phyloP scores from a whole-genome alignment of 345 rosid genomes.

The Euclidium syriacum region DNA sequence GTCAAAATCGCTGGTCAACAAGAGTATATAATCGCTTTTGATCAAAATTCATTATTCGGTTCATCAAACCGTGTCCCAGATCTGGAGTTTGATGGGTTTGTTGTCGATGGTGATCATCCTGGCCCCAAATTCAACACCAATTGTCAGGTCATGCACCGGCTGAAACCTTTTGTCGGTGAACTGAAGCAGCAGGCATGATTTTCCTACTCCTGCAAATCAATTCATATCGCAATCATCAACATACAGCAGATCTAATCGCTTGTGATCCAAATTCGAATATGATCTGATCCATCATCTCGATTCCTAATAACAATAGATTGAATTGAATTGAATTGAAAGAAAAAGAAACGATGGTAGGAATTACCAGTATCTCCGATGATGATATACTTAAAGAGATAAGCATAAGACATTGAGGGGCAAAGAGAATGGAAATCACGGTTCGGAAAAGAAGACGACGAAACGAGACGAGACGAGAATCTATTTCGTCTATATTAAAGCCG shows the following conservation, averaged over 20 bases:
- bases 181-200: slow-evolving; percentile 95
- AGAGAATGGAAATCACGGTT: background rate
- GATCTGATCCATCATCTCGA: slow-evolving; percentile 1
- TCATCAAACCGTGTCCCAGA: slow-evolving; percentile 99
- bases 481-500: slow-evolving; percentile 12
- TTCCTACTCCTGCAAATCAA: slow-evolving; percentile 71
- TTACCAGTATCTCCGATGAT: slow-evolving; percentile 96
- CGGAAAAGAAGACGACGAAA: slow-evolving; percentile 6
- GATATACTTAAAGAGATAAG: slow-evolving; percentile 94
- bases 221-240: background rate
- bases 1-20: too few species aligned
- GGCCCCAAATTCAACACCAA: slow-evolving; percentile 95
- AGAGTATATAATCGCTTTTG: too few species aligned
- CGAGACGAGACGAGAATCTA: background rate
- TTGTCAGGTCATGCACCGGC: slow-evolving; percentile 93
- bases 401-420: slow-evolving; percentile 52
- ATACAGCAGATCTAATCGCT: background rate
- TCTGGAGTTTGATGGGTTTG: slow-evolving; percentile 95
- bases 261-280: background rate
- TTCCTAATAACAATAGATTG: background rate
- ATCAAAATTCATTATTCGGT: too few species aligned
- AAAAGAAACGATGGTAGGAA: background rate
- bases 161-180: slow-evolving; percentile 97
- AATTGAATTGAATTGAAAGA: background rate
- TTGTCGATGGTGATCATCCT: slow-evolving; percentile 92